phyloP scores from a whole-genome alignment of 2,329 filamentous ascomycete genomes.

The Neonectria faginata region DNA sequence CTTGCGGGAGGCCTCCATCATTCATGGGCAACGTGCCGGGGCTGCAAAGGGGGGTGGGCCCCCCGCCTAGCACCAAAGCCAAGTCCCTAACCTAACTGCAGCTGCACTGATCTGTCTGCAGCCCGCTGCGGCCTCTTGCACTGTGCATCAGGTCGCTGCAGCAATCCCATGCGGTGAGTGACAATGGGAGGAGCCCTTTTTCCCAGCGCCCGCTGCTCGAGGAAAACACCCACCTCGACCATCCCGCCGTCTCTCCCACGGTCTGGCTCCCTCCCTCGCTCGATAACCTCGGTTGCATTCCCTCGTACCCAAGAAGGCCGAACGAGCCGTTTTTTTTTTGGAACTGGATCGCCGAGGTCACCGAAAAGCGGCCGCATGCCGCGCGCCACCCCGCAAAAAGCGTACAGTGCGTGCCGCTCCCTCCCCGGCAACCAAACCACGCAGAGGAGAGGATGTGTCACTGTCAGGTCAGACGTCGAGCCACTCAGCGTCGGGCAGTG shows the following conservation, averaged over 20 bases:
- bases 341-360: background rate
- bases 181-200: no score
- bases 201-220: no score
- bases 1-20: background rate
- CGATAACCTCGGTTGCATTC: background rate
- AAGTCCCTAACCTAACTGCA: background rate
- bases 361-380: background rate
- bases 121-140: background rate
- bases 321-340: background rate
- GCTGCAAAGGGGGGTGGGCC: background rate
- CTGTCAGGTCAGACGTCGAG: background rate
- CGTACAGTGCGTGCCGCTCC: background rate
- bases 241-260: background rate
- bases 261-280: background rate
- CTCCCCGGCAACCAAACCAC: background rate
- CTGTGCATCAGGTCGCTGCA: background rate
- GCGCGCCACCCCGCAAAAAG: background rate
- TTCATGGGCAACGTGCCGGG: background rate
- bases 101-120: background rate
- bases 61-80: background rate
- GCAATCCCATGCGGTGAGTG: no score
- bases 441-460: conserved; percentile 8
- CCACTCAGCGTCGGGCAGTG: conserved; percentile 5
- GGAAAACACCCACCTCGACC: no score
- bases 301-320: background rate